Base-by-base conservation (phyloP, 2,329 filamentous ascomycete genomes). In the Pseudogymnoascus sp. region DNA sequence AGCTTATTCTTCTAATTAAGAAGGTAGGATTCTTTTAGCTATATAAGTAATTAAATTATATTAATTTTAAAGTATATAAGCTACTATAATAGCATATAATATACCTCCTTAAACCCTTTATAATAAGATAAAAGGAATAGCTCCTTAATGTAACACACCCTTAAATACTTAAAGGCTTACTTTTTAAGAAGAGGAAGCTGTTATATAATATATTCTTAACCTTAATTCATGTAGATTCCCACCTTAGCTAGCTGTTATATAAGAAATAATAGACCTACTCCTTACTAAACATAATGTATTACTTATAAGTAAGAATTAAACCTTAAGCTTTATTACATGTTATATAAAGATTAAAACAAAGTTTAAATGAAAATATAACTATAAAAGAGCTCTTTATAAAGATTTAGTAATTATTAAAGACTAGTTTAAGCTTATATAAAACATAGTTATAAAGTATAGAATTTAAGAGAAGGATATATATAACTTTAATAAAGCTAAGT, bases 391-490 rank as follows among this genome's bases (percentile, higher is more conserved):
- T 8, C 7, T 17, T 9, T 40, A n/a, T 19, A n/a, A 57, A 57
- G 31, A 31, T 40, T 13, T 8, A 33, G 19, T 19, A 11, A 21
- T 61, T 38, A 61, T 61, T 8, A 3, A 13, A 36, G 19, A 15
- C 10, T 61, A 13, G 59, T 61, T 61, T 36, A 17, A 9, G 23
- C 59, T 61, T 6, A 11, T 61, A n/a, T n/a, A n/a, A n/a, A n/a
- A n/a, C n/a, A n/a, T n/a, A n/a, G n/a, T n/a, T n/a, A n/a, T n/a
- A n/a, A 61, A 61, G 15, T 61, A 61, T 10, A 11, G 59, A 21
- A 61, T 61, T 33, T 6, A 36, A 60, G n/a, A 60, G 26, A 26
- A 60, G 26, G 57, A 60, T 38, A 60, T 60, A 36, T 60, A 60
- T 17, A 23, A 31, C 15, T 53, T 53, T 7, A 17, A 60, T 21